Evolutionary conservation across 345 rosid species (phyloP).

Genomic region (Nephelium lappaceum): DNA sequence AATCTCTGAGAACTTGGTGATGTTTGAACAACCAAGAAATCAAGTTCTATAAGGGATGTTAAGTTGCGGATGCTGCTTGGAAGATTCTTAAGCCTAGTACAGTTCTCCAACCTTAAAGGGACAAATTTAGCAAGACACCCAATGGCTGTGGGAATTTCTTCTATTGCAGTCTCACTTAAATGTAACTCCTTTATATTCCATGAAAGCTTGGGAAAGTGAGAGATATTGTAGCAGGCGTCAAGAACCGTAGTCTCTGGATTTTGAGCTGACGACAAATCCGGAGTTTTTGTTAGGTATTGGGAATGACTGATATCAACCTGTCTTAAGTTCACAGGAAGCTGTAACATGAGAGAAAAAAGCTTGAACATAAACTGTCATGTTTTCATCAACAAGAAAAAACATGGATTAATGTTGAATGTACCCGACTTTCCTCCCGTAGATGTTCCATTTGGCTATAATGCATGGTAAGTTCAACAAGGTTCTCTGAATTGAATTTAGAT

Average conservation of each 20-base stretch:
- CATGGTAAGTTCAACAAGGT: background rate
- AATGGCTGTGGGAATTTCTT: background rate
- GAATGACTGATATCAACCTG: background rate
- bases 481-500: no score
- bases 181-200: no score
- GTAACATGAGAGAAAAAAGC: no score
- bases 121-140: background rate
- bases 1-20: no score
- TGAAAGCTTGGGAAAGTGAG: no score
- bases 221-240: background rate
- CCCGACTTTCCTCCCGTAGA: background rate
- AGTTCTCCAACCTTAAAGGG: background rate
- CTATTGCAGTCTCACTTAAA: no score
- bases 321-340: background rate
- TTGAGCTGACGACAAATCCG: background rate
- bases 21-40: no score
- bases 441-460: background rate
- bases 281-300: no score
- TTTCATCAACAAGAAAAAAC: no score
- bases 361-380: no score
- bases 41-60: conserved; percentile 1
- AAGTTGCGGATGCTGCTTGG: conserved; percentile 13
- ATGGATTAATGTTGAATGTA: background rate
- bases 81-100: conserved; percentile 7
- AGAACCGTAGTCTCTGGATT: background rate